A percentile compares a stretch with the other conserved stretches of the same genome.
These are phyloP conservation scores for Globisporangium ultimum DNA, from an alignment of 352 stramenopile species.

Conservation along the genomic window DNA sequence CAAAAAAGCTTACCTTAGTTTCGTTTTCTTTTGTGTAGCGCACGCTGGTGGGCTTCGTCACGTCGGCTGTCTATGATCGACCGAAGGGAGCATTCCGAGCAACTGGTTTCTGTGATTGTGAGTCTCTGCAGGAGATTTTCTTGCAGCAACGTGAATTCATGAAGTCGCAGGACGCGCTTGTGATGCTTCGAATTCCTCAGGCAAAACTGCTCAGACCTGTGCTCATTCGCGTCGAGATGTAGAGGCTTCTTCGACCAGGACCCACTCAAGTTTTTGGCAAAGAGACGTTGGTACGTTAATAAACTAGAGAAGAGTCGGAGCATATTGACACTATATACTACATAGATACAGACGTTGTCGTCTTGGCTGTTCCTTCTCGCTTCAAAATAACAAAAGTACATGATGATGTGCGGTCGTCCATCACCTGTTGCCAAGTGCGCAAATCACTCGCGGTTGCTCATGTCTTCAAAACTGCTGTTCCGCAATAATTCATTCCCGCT, in stretches of 20 bases:
- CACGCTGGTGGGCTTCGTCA: conserved; percentile 57
- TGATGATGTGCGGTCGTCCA: background rate
- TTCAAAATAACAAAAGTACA: conserved; percentile 16
- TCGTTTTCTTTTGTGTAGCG: conserved; percentile 18
- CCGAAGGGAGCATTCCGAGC: conserved; percentile 65
- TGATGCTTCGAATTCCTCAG: conserved; percentile 43
- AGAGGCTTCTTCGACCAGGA: background rate
- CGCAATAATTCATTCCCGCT: conserved; percentile 71
- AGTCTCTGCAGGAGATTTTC: conserved; percentile 59
- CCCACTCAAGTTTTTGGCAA: background rate
- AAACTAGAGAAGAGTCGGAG: conserved; percentile 1
- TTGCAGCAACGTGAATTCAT: conserved; percentile 14
- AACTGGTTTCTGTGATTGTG: conserved; percentile 61
- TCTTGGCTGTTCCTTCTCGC: conserved; percentile 5
- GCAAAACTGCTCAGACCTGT: conserved; percentile 52
- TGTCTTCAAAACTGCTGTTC: conserved; percentile 57
- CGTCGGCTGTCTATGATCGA: conserved; percentile 75
- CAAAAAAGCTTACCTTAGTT: background rate
- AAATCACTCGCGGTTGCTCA: conserved; percentile 14
- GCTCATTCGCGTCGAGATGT: conserved; percentile 9
- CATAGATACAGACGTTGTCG: conserved; percentile 13
- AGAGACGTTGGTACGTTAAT: conserved; percentile 2
- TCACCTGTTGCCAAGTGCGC: background rate
- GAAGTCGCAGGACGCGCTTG: conserved; percentile 23
- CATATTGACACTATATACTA: conserved; percentile 17